Evolutionary conservation across 2,329 filamentous ascomycete species (phyloP).

Genomic region (Karstenula rhodostoma): DNA sequence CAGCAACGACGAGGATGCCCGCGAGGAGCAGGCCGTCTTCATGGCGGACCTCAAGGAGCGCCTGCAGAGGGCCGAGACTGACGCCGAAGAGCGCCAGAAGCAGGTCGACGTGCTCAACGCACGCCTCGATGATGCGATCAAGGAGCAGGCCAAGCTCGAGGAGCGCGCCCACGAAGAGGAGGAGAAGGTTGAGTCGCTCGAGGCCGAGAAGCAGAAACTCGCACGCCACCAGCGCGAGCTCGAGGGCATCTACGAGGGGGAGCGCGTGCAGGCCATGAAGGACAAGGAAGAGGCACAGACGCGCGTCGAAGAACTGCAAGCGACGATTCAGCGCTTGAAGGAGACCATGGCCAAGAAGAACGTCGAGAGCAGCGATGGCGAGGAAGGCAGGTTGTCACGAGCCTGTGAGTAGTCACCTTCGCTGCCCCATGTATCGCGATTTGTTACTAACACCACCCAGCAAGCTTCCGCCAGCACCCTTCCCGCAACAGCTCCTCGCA

Average conservation of each 20-base stretch:
- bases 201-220: constrained; percentile 85
- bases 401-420: constrained; percentile 50
- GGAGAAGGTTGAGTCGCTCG: constrained; percentile 79
- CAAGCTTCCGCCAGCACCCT: constrained; percentile 55
- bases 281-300: constrained; percentile 89
- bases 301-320: constrained; percentile 88
- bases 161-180: constrained; percentile 88
- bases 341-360: constrained; percentile 84
- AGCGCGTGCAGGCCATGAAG: constrained; percentile 84
- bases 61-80: constrained; percentile 79
- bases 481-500: constrained; percentile 62
- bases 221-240: constrained; percentile 87
- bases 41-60: constrained; percentile 87
- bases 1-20: constrained; percentile 67
- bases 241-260: constrained; percentile 90
- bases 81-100: constrained; percentile 81
- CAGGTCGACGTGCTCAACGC: constrained; percentile 85
- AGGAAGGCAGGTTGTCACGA: constrained; percentile 60
- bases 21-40: constrained; percentile 79
- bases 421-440: neutral
- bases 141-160: constrained; percentile 86
- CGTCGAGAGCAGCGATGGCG: constrained; percentile 59
- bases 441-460: constrained; percentile 24
- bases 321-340: constrained; percentile 89
- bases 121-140: constrained; percentile 82